phyloP scores from a whole-genome alignment of 352 stramenopile genomes.

The Globisporangium irregulare region DNA sequence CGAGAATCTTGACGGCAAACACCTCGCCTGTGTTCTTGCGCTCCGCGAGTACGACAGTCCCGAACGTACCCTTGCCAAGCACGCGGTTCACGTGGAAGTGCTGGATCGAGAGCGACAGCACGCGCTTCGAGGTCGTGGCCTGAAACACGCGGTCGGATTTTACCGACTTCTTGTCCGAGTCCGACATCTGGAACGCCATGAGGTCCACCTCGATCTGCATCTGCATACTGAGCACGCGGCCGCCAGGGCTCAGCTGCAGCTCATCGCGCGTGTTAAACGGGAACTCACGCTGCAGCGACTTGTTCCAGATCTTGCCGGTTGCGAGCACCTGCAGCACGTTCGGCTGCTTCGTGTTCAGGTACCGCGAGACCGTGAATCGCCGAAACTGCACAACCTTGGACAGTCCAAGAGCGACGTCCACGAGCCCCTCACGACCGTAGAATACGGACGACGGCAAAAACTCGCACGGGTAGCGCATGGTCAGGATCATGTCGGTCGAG shows the following conservation, averaged over 20 bases:
- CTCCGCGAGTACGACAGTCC: slow-evolving; percentile 87
- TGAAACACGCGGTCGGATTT: slow-evolving; percentile 69
- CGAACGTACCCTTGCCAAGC: slow-evolving; percentile 94
- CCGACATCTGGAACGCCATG: slow-evolving; percentile 73
- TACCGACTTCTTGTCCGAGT: slow-evolving; percentile 63
- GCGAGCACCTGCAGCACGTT: slow-evolving; percentile 77
- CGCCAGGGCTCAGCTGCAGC: slow-evolving; percentile 69
- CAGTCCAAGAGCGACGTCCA: slow-evolving; percentile 74
- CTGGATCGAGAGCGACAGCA: slow-evolving; percentile 86
- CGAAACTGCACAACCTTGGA: slow-evolving; percentile 75
- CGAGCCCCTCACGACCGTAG: slow-evolving; percentile 76
- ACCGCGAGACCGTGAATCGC: slow-evolving; percentile 65
- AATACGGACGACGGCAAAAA: slow-evolving; percentile 75
- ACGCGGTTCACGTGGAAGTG: slow-evolving; percentile 95
- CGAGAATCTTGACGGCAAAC: slow-evolving; percentile 92
- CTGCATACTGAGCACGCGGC: slow-evolving; percentile 70
- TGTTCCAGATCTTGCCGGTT: slow-evolving; percentile 81
- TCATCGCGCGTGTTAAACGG: slow-evolving; percentile 82
- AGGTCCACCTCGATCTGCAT: slow-evolving; percentile 87
- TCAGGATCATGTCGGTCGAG: slow-evolving; percentile 74
- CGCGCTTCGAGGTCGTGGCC: slow-evolving; percentile 73
- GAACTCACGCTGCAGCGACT: slow-evolving; percentile 71
- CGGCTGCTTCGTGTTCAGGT: slow-evolving; percentile 76
- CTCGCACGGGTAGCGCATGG: slow-evolving; percentile 75
- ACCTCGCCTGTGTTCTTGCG: slow-evolving; percentile 85